A percentile compares a stretch with the other conserved stretches of the same genome.
These are phyloP conservation scores for Grosmannia serpens DNA, from an alignment of 2,329 filamentous ascomycete genomes.

Conservation along the genomic window DNA sequence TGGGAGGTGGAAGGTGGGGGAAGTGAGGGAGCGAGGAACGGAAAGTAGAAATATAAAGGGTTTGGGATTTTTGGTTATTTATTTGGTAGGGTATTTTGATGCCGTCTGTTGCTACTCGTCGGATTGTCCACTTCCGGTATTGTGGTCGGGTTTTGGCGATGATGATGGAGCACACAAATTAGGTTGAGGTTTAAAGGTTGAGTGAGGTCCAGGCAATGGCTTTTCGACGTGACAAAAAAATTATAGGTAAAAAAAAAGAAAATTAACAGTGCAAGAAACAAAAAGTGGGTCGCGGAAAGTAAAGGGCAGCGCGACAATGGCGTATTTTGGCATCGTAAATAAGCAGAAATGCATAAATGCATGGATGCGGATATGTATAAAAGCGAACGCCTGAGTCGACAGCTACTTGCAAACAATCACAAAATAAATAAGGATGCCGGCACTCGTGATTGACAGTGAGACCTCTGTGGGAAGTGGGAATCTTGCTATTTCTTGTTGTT, in stretches of 20 bases:
- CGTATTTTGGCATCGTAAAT: not conserved
- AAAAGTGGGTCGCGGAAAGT: not conserved
- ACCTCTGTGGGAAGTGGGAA: no score
- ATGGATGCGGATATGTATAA: not conserved
- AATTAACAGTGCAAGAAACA: not conserved
- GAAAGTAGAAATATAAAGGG: not conserved
- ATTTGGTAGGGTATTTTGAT: not conserved
- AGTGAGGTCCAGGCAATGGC: not conserved
- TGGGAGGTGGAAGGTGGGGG: not conserved
- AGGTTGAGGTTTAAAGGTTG: not conserved
- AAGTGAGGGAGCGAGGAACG: not conserved
- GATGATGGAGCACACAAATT: not conserved
- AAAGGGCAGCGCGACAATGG: not conserved
- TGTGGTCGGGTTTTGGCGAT: not conserved
- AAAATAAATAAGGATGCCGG: no score
- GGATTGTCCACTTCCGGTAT: not conserved
- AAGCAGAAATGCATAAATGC: not conserved
- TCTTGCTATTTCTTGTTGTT: no score
- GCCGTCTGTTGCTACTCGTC: not conserved
- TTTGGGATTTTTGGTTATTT: not conserved
- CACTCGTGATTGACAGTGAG: no score
- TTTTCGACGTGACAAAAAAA: slow-evolving; percentile 1
- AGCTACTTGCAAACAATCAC: no score
- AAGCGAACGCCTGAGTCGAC: not conserved
- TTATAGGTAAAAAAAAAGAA: not conserved